Conservation (phyloP, 345 rosid genomes). For the Reutealis trisperma region DNA sequence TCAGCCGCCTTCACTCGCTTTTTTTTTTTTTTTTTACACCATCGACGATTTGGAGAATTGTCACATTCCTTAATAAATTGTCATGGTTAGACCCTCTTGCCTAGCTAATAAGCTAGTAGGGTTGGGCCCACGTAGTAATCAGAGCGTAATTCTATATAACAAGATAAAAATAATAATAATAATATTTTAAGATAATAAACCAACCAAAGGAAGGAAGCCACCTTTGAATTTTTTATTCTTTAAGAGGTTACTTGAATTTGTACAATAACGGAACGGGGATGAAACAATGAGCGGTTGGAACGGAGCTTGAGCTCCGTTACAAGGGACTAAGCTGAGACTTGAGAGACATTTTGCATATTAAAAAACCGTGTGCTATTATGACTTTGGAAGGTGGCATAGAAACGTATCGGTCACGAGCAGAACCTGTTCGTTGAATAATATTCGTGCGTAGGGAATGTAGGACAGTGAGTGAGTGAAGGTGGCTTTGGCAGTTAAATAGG, state of each 20-base stretch:
- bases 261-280: conserved; percentile 19
- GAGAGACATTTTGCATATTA: background rate
- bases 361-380: conserved; percentile 26
- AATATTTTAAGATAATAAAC: too few relatives aligned
- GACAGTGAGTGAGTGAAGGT: conserved; percentile 7
- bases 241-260: too few relatives aligned
- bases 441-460: background rate
- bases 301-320: conserved; percentile 36
- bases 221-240: background rate
- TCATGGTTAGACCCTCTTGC: background rate
- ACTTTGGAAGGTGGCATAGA: conserved; percentile 30
- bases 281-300: conserved; percentile 26
- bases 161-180: too few relatives aligned
- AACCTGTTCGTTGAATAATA: conserved; percentile 19
- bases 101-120: background rate
- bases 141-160: too few relatives aligned
- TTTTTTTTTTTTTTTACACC: background rate
- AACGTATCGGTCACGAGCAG: conserved; percentile 48
- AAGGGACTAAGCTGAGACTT: conserved; percentile 16
- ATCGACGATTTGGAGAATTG: conserved; percentile 28
- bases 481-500: conserved; percentile 11
- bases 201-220: background rate
- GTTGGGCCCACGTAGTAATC: background rate
- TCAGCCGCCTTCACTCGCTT: conserved; percentile 18
- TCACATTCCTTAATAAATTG: conserved; percentile 12